Conservation (phyloP, 768 basidiomycete genomes). For the Punctularia strigosozonata region DNA sequence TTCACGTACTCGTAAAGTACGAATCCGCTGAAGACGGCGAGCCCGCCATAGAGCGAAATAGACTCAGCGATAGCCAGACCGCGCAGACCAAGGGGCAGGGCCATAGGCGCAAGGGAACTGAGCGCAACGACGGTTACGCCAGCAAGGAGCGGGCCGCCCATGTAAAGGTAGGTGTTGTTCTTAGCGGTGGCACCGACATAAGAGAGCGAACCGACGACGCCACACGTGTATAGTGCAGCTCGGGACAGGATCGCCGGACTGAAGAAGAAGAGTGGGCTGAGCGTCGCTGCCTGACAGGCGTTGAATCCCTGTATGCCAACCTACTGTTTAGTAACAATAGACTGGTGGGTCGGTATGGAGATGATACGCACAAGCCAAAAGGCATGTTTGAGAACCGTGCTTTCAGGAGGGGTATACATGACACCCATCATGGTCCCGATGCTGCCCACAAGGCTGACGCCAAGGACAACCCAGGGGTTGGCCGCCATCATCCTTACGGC, state of each 20-base stretch:
- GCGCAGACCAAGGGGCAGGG: constrained; percentile 74
- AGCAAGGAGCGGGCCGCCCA: constrained; percentile 81
- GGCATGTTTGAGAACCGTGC: constrained; percentile 61
- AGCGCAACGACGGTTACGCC: constrained; percentile 84
- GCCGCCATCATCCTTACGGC: constrained; percentile 70
- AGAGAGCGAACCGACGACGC: constrained; percentile 75
- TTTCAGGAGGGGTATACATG: constrained; percentile 69
- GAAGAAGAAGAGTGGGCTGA: constrained; percentile 85
- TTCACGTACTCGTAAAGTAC: constrained; percentile 70
- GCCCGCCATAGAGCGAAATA: constrained; percentile 77
- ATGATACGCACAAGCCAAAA: constrained; percentile 58
- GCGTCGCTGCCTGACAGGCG: constrained; percentile 72
- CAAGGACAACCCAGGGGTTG: constrained; percentile 81
- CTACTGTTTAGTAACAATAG: background rate
- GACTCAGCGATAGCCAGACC: constrained; percentile 66
- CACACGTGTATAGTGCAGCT: constrained; percentile 80
- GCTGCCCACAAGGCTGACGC: constrained; percentile 65
- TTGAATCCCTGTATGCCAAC: constrained; percentile 77
- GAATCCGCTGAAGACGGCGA: constrained; percentile 80
- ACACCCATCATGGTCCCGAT: constrained; percentile 83
- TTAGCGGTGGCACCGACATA: constrained; percentile 85
- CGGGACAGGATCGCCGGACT: constrained; percentile 76
- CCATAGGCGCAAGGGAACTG: constrained; percentile 80
- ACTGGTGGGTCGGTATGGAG: background rate
- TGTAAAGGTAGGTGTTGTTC: constrained; percentile 75